Percentiles rank a stretch among this genome's conserved stretches.
These are phyloP conservation scores for Lentinula edodes DNA, from an alignment of 768 basidiomycete species.

Conservation along the genomic window DNA sequence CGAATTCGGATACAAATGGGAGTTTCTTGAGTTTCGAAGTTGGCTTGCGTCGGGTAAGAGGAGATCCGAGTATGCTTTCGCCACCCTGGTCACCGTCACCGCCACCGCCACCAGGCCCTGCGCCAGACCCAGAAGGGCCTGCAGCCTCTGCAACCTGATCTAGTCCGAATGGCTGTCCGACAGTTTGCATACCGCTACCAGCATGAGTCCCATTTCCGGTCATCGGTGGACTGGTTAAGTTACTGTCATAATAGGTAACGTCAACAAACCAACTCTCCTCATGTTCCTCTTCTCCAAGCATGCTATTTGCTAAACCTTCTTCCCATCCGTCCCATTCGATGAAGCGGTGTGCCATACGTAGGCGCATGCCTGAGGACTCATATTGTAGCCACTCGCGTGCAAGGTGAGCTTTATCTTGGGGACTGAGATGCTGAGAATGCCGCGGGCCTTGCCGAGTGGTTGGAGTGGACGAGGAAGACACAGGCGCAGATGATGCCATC, in stretches of 20 bases:
- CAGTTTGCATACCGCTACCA: background rate
- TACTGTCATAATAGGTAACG: constrained; percentile 16
- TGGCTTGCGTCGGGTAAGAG: constrained; percentile 21
- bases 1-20: constrained; percentile 54
- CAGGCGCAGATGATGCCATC: constrained; percentile 26
- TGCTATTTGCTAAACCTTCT: constrained; percentile 72
- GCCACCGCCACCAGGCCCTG: background rate
- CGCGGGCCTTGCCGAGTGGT: constrained; percentile 15
- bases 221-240: background rate
- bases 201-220: background rate
- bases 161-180: background rate
- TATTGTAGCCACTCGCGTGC: constrained; percentile 72
- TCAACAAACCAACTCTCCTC: constrained; percentile 70
- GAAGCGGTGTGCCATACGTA: constrained; percentile 76
- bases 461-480: background rate
- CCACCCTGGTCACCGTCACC: background rate
- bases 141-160: background rate
- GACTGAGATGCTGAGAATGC: background rate
- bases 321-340: constrained; percentile 93
- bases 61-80: background rate
- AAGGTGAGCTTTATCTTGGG: constrained; percentile 33
- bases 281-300: constrained; percentile 65
- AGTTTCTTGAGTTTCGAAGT: constrained; percentile 31
- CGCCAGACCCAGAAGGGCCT: background rate
- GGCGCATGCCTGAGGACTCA: constrained; percentile 56